A percentile compares a stretch with the other conserved stretches of the same genome.
Evolutionary conservation across 2,329 filamentous ascomycete genomes (phyloP).

Genomic region (Aspergillus phoenicis): DNA sequence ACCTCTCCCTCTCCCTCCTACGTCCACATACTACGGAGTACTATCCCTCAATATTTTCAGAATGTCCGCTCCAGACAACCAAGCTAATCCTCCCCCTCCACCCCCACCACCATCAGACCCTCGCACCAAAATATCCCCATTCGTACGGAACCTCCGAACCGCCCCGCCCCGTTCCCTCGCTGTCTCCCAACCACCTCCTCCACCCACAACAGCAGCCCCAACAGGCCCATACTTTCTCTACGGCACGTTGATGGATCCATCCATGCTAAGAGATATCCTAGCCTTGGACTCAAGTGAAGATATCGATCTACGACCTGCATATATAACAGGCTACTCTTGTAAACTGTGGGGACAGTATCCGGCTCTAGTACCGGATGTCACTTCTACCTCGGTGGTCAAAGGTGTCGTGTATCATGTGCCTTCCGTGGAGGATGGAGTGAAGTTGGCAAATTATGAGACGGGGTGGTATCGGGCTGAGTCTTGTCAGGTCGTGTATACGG

Average conservation of each 20-base stretch:
- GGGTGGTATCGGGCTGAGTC: slow-evolving; percentile 17
- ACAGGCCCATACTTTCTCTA: slow-evolving; percentile 42
- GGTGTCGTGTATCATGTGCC: slow-evolving; percentile 29
- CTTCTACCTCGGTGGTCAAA: slow-evolving; percentile 20
- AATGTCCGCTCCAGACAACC: too few species aligned
- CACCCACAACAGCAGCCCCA: slow-evolving; percentile 7
- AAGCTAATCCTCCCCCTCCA: too few species aligned
- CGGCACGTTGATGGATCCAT: slow-evolving; percentile 37
- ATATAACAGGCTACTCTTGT: slow-evolving; percentile 28
- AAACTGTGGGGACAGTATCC: slow-evolving; percentile 36
- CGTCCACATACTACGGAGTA: too few species aligned
- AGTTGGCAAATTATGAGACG: slow-evolving; percentile 30
- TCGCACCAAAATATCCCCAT: too few species aligned
- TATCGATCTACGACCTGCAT: slow-evolving; percentile 25
- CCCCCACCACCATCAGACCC: too few species aligned
- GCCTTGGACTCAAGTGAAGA: slow-evolving; percentile 12
- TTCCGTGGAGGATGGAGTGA: slow-evolving; percentile 22
- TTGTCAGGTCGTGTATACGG: slow-evolving; percentile 24
- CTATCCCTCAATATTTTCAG: too few species aligned
- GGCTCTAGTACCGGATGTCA: slow-evolving; percentile 22
- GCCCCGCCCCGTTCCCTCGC: too few species aligned
- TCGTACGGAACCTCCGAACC: too few species aligned
- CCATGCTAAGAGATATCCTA: slow-evolving; percentile 31
- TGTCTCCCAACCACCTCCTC: too few species aligned
- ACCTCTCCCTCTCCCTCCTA: too few species aligned